Evolutionary conservation across 2,329 filamentous ascomycete species (phyloP), one percentile per base, ranked within the genome.

Genomic region (Fusarium udum): DNA sequence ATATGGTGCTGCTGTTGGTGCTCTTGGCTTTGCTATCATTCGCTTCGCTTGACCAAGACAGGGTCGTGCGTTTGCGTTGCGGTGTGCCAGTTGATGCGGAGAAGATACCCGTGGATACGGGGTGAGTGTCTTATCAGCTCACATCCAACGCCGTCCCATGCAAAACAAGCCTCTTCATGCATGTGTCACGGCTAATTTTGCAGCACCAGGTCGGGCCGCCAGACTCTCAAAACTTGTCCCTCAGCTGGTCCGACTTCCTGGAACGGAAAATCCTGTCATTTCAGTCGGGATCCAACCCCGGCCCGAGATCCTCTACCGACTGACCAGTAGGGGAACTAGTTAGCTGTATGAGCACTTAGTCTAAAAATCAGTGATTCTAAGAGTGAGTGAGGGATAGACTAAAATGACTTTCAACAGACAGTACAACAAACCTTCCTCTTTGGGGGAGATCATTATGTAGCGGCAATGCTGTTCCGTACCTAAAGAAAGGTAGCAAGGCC

Each of bases 61-160:
- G 49, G 51, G 68, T 64, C 58, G 58, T 64, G 63, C 48, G 43
- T 64, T 62, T 67, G 61, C 57, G 56, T 71, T 74, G 72, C 67
- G 64, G 61, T 64, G 62, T 61, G 48, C 31, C 42, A 48, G 57
- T 40, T 40, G 31, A 61, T 65, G 71, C 43, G 67, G 70, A 71
- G 61, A 67, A 60, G 46, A 64, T 52, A 64, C 26, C 51, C 46
- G 55, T 55, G 51, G 49, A 68, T 58, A 51, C 59, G 26, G 46
- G 43, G 32, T 45, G 26, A 51, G 42, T 68, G 62, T 72, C 48
- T 61, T 56, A 64, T 77, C 73, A 70, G 60, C 64, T 66, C 74
- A 76, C 49, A 61, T 57, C 34, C 42, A 39, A 37, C 52, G 46
- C 61, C 28, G 42, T 61, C 40, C 31, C 39, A 39, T 59, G 46